Evolutionary conservation across 2,329 filamentous ascomycete species (phyloP), one percentile per base, ranked within the genome.

Genomic region (Xylariaceae sp.): DNA sequence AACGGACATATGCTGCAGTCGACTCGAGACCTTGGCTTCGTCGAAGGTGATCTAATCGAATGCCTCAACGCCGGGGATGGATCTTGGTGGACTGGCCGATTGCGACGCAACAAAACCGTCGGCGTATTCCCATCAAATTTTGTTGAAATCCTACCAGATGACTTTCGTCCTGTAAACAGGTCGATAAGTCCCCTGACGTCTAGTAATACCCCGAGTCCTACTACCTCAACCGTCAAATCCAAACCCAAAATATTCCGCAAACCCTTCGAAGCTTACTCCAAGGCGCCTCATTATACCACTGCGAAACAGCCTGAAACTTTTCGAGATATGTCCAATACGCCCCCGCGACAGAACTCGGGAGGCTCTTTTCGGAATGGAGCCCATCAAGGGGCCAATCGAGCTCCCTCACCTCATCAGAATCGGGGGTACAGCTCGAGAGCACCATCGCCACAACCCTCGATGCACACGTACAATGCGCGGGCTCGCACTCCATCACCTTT

Each of bases 71-170:
- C 93, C 16, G 93, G 93, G 49, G 93, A 98, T 68, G 93, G 93
- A 39, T 90, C 88, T 35, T 98, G 93, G 93, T 98, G 93, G 93
- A 95, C 90, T 68, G 93, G 93, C 36, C 81, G 91, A 49, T 69
- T 98, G 60, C 87, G 84, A 60, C 81, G 93, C 54, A 93, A 98
- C 67, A 85, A 87, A 64, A 82, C 91, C 57, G 84, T 96, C 56
- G 93, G 93, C 40, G 74, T 93, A 16, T 98, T 98, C 59, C 93
- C 93, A 1, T 96, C 90, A 57, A 98, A 98, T 68, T 98, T 98
- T 60, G 93, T 98, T 60, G 81, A 94, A 62, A 78, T 98, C 4
- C 76, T 98, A 24, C 85, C 87, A 41, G 81, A 93, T 45, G 79
- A 82, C 62, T 97, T 94, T 62, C 83, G 87, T 43, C 93, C 93